Evolutionary conservation across 176 grass and related monocot species (phyloP).

Genomic region (Juncus inflexus): DNA sequence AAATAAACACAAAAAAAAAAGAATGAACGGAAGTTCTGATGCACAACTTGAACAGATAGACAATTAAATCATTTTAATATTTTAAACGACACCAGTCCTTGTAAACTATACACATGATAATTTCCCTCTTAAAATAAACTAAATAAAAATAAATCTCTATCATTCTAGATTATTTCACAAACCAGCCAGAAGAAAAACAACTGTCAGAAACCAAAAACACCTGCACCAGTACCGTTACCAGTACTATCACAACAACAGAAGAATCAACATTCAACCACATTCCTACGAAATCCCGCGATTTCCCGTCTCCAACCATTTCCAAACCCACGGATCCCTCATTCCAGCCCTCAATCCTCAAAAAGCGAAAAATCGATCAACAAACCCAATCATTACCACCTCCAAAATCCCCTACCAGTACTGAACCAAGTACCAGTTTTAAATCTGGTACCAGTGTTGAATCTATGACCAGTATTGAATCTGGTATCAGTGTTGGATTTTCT

Average conservation of each 20-base stretch:
- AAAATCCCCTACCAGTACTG: too few relatives aligned
- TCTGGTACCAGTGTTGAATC: slow-evolving; percentile 15
- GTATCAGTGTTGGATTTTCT: neutral
- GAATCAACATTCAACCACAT: slow-evolving; percentile 78
- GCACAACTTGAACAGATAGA: too few relatives aligned
- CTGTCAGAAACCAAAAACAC: slow-evolving; percentile 36
- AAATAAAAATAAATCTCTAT: slow-evolving; percentile 20
- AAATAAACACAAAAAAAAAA: too few relatives aligned
- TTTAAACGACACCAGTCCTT: too few relatives aligned
- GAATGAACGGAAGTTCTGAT: too few relatives aligned
- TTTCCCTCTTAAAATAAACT: neutral
- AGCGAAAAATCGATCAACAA: slow-evolving; percentile 41
- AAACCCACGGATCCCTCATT: slow-evolving; percentile 69
- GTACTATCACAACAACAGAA: slow-evolving; percentile 3
- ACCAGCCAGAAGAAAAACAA: slow-evolving; percentile 33
- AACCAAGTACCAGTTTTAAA: neutral
- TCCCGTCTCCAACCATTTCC: slow-evolving; percentile 49
- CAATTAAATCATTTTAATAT: too few relatives aligned
- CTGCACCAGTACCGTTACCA: too few relatives aligned
- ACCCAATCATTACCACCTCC: slow-evolving; percentile 10
- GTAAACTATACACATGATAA: too few relatives aligned
- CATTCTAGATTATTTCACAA: slow-evolving; percentile 29
- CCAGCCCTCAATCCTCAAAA: slow-evolving; percentile 59
- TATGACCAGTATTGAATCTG: slow-evolving; percentile 21
- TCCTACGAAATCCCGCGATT: slow-evolving; percentile 73